phyloP scores from a whole-genome alignment of 495 filamentous ascomycete species.

The Aspergillus funiculosus region DNA sequence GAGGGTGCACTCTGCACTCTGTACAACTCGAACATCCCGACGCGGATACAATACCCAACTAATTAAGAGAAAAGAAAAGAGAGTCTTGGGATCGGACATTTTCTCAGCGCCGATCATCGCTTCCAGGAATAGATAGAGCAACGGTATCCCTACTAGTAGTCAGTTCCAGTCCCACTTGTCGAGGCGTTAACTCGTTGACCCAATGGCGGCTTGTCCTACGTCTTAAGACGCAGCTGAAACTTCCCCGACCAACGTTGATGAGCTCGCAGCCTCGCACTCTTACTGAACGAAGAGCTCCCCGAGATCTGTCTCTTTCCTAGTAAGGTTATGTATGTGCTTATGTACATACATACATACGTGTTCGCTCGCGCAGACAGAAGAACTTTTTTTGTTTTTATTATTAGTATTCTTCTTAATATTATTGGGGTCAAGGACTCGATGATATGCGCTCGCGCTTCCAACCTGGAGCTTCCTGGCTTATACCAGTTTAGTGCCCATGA shows the following conservation, averaged over 20 bases:
- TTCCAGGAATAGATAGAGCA: conserved; percentile 20
- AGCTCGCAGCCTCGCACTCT: no score
- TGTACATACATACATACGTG: no score
- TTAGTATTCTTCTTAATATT: no score
- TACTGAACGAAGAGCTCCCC: not conserved
- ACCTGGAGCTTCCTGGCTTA: not conserved
- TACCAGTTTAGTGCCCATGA: not conserved
- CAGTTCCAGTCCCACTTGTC: conserved; percentile 11
- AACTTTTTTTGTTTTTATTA: no score
- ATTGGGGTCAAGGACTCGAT: not conserved
- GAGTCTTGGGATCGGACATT: no score
- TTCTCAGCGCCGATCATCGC: conserved; percentile 20
- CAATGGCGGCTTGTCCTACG: conserved; percentile 12
- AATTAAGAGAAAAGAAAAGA: not conserved
- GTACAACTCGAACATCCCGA: no score
- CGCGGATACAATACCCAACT: not conserved
- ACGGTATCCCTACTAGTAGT: conserved; percentile 15
- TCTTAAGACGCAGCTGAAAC: not conserved
- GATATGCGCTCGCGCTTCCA: conserved; percentile 2
- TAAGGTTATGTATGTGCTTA: not conserved
- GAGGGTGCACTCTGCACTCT: no score
- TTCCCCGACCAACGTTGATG: not conserved
- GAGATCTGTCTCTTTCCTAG: not conserved
- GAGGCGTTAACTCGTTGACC: no score
- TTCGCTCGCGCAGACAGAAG: no score